These are phyloP conservation scores for Cytospora schulzeri DNA, from an alignment of 2,329 filamentous ascomycete species.

Conservation along the genomic window DNA sequence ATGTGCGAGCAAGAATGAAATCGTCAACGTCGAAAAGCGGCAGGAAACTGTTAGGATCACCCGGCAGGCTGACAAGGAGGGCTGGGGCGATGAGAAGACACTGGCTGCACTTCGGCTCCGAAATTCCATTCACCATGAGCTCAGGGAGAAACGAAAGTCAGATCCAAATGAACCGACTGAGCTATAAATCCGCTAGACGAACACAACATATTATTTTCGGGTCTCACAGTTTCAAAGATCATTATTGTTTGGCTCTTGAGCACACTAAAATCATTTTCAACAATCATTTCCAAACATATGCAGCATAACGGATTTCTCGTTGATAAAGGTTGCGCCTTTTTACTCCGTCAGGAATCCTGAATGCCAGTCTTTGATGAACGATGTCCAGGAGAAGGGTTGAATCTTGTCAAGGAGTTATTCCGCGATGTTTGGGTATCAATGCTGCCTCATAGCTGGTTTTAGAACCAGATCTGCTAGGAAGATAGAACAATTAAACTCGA, in stretches of 20 bases:
- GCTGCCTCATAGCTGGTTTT: no score
- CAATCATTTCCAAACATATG: no score
- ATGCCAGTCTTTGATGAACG: no score
- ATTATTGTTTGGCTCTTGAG: background rate
- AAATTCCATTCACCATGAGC: background rate
- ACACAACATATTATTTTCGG: background rate
- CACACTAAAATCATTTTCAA: no score
- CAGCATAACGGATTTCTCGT: no score
- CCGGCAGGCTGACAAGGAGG: constrained; percentile 9
- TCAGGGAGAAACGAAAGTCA: background rate
- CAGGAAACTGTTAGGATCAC: background rate
- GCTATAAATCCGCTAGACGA: background rate
- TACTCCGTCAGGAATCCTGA: no score
- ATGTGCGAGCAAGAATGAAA: background rate
- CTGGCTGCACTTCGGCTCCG: constrained; percentile 7
- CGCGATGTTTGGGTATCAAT: no score
- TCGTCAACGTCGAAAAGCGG: background rate
- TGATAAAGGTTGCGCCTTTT: no score
- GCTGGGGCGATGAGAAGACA: constrained; percentile 4
- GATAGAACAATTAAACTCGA: no score
- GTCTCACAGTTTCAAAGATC: background rate
- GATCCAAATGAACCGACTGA: background rate
- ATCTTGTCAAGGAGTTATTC: no score
- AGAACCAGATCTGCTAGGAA: no score
- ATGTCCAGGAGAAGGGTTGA: no score